Base-by-base conservation (phyloP, 2,329 filamentous ascomycete genomes). In the Trichoderma simmonsii region DNA sequence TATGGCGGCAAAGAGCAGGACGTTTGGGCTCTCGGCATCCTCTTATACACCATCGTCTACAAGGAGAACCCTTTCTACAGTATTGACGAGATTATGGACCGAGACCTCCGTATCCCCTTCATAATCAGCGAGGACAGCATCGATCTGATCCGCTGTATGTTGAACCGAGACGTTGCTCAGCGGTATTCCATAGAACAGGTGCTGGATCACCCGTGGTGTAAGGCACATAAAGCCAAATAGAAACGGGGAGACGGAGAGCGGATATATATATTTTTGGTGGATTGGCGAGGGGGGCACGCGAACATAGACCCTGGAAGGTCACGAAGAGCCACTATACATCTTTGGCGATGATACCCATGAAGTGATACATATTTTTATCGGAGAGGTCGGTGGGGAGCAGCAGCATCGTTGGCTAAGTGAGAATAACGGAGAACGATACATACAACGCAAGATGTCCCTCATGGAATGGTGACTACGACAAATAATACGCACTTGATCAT, bases 41-140 rank as follows among this genome's bases (percentile, higher is more conserved):
- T 99, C 30, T 89, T 99, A 15, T 99, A 99, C 85, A 99, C 96
- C 32, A 98, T 99, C 79, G 92, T 98, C 78, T 99, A 99, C 87
- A 99, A 98, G 84, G 96, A 99, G 83, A 99, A 99, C 79, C 95
- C 96, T 0, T 99, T 98, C 82, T 98, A 98, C 87, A 97, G 93
- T 82, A 96, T 98, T 78, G 96, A 99, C 81, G 96, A 99, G 85
- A 99, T 99, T 79, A 97, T 98, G 89, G 96, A 99, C 80, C 95
- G 95, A 78, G 95, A 98, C 77, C 85, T 99, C 72, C 90, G 96
- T 62, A 91, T 99, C 32, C 96, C 96, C 0, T 98, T 93, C 80
- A 88, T 92, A 39, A 90, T 95, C 84, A 94, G 93, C 81, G 94
- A 98, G 75, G 92, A 95, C 75, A 97, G 94, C 81, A 97, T 99